Conservation (phyloP, 1,139 yeast genomes). For the Pichia sp. region DNA sequence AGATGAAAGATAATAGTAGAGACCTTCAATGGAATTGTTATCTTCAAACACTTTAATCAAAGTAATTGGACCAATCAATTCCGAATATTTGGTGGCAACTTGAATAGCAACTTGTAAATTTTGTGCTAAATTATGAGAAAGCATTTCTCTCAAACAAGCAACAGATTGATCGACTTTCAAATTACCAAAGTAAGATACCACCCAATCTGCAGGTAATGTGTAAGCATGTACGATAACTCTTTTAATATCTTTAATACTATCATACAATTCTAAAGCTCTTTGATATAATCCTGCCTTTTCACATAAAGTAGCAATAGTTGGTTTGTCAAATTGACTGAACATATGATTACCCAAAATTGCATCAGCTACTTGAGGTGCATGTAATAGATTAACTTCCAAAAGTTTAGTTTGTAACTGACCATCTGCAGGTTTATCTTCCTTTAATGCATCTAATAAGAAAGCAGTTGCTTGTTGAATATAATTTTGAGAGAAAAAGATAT, state of each 20-base stretch:
- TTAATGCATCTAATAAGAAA: slow-evolving; percentile 90
- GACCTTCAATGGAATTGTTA: slow-evolving; percentile 85
- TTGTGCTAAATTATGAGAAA: slow-evolving; percentile 68
- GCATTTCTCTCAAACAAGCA: slow-evolving; percentile 79
- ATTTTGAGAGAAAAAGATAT: slow-evolving; percentile 90
- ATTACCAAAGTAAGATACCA: slow-evolving; percentile 86
- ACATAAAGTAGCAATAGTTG: slow-evolving; percentile 83
- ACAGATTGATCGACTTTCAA: slow-evolving; percentile 90
- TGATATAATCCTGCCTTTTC: slow-evolving; percentile 92
- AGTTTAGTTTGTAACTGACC: slow-evolving; percentile 95
- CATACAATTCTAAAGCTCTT: slow-evolving; percentile 93
- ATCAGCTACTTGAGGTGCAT: slow-evolving; percentile 99
- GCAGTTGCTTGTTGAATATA: slow-evolving; percentile 98
- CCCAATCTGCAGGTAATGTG: slow-evolving; percentile 87
- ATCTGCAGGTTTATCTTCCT: slow-evolving; percentile 89
- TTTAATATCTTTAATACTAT: slow-evolving; percentile 90
- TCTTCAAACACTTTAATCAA: slow-evolving; percentile 90
- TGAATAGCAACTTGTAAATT: slow-evolving; percentile 91
- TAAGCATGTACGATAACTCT: slow-evolving; percentile 87
- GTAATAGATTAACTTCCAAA: slow-evolving; percentile 83
- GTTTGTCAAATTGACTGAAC: slow-evolving; percentile 93
- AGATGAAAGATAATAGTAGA: slow-evolving; percentile 86
- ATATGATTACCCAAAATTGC: slow-evolving; percentile 94
- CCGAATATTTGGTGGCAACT: slow-evolving; percentile 94
- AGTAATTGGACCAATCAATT: slow-evolving; percentile 78